phyloP scores from a whole-genome alignment of 306 rosid species.

The Morella rubra region DNA sequence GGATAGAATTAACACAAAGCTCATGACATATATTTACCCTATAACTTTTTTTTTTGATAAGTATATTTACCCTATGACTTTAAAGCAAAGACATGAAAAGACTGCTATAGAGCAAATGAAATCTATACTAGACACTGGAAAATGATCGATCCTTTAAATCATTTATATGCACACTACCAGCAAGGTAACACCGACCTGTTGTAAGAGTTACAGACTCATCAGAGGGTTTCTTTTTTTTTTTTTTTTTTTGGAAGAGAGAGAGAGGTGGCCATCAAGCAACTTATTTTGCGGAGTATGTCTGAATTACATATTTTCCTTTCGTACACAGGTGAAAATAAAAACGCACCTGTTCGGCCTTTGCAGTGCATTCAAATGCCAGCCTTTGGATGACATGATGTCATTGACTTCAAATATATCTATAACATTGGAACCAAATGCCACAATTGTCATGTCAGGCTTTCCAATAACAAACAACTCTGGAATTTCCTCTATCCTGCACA shows the following conservation, averaged over 20 bases:
- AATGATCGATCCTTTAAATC: not conserved
- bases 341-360: conserved; percentile 88
- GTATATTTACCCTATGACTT: not conserved
- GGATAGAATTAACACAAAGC: conserved; percentile 17
- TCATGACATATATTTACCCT: not conserved
- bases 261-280: no score
- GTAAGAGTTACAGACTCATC: no score
- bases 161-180: not conserved
- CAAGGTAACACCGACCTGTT: not conserved
- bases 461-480: conserved; percentile 77
- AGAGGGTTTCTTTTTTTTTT: no score
- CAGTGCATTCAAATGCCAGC: conserved; percentile 98
- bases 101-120: not conserved
- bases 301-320: not conserved
- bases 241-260: no score
- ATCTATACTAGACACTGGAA: not conserved
- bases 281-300: no score
- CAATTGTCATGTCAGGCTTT: conserved; percentile 86
- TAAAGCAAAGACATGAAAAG: not conserved
- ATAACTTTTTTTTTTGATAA: no score
- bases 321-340: not conserved
- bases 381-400: conserved; percentile 85
- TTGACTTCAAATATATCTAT: conserved; percentile 92
- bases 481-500: conserved; percentile 73
- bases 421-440: conserved; percentile 77